Evolutionary conservation across 2,329 filamentous ascomycete species (phyloP).

Genomic region (Paracoccidioides lutzii): DNA sequence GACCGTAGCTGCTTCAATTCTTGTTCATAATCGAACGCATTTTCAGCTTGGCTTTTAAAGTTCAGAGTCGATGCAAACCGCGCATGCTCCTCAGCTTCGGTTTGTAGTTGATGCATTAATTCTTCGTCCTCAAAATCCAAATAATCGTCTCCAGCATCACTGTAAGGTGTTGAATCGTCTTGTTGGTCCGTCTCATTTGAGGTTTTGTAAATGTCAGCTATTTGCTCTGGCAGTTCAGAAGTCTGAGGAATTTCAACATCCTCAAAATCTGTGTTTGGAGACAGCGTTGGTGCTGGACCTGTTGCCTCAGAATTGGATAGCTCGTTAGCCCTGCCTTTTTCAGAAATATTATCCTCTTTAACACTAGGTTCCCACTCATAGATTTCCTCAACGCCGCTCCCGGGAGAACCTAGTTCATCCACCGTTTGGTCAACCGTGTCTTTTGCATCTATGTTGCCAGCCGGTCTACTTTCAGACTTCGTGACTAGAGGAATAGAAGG

Average conservation of each 20-base stretch:
- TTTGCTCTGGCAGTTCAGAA: neutral
- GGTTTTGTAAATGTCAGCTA: constrained; percentile 3
- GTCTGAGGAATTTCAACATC: constrained; percentile 30
- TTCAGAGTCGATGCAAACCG: constrained; percentile 84
- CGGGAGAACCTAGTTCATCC: neutral
- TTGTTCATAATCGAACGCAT: constrained; percentile 66
- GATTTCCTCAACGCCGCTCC: constrained; percentile 10
- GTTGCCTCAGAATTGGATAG: neutral
- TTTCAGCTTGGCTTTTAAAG: constrained; percentile 55
- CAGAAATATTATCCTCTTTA: constrained; percentile 12
- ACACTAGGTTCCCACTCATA: constrained; percentile 12
- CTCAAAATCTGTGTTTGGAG: constrained; percentile 39
- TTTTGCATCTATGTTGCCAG: neutral
- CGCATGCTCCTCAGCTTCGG: constrained; percentile 86
- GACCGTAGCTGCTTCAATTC: constrained; percentile 75
- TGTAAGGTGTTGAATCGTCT: neutral
- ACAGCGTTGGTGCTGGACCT: constrained; percentile 11
- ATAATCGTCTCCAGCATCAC: constrained; percentile 35
- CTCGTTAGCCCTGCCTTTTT: constrained; percentile 9
- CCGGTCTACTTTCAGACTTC: neutral
- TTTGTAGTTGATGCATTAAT: constrained; percentile 69
- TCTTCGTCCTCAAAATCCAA: constrained; percentile 90
- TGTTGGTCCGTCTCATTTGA: neutral
- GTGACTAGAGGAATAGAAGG: neutral
- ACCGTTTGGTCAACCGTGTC: neutral